Conservation (phyloP, 176 grass and related monocot genomes). For the Avena eriantha region DNA sequence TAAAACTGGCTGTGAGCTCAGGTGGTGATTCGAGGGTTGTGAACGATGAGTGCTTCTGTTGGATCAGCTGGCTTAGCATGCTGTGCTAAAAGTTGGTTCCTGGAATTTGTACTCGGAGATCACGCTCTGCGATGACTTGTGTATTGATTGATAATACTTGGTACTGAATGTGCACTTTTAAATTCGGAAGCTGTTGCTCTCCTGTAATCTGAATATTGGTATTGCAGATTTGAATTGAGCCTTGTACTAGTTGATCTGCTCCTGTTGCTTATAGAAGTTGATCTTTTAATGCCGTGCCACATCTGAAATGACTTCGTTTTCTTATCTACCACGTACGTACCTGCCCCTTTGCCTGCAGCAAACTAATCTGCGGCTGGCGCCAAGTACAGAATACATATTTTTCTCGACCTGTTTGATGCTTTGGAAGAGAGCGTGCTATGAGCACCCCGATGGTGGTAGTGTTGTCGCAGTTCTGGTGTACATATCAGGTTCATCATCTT, state of each 20-base stretch:
- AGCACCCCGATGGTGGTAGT: too few relatives aligned
- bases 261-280: not conserved
- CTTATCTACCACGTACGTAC: too few relatives aligned
- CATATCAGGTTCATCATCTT: too few relatives aligned
- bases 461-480: too few relatives aligned
- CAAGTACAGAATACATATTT: too few relatives aligned
- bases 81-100: not conserved
- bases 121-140: not conserved
- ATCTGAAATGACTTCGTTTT: not conserved
- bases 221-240: not conserved
- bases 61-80: constrained; percentile 25
- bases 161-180: not conserved
- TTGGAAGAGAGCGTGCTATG: too few relatives aligned
- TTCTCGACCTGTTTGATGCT: too few relatives aligned
- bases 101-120: constrained; percentile 34
- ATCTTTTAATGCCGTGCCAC: not conserved
- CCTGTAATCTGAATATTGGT: not conserved
- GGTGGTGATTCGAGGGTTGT: constrained; percentile 37
- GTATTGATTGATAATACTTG: not conserved
- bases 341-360: too few relatives aligned
- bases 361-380: too few relatives aligned
- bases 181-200: not conserved
- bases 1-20: constrained; percentile 50
- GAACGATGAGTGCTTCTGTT: not conserved
- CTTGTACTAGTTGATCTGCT: not conserved